phyloP scores from a whole-genome alignment of 1,284 basidiomycete species.

The Cerrena zonata region DNA sequence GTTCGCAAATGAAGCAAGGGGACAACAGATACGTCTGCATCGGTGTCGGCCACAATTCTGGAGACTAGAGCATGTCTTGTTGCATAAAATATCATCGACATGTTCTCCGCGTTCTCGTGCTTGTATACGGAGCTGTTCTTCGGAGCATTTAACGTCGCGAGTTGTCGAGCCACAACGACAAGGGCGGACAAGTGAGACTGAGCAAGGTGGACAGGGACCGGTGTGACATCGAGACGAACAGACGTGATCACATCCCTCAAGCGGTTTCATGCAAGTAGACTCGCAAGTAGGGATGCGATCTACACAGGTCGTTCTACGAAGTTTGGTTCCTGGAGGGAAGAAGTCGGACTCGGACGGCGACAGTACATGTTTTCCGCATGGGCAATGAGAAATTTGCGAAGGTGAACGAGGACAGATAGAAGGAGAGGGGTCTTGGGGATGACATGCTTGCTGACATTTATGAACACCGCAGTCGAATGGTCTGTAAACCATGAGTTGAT shows the following conservation, averaged over 20 bases:
- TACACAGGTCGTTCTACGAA: constrained; percentile 56
- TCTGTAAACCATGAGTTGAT: constrained; percentile 31
- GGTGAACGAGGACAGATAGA: constrained; percentile 73
- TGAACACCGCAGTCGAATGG: constrained; percentile 75
- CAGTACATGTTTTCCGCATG: constrained; percentile 70
- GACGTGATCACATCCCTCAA: constrained; percentile 59
- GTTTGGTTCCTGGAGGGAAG: constrained; percentile 30
- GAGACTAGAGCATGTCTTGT: constrained; percentile 67
- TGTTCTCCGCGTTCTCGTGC: constrained; percentile 28
- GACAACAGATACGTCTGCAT: constrained; percentile 80
- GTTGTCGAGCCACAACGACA: constrained; percentile 77
- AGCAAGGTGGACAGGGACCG: constrained; percentile 72
- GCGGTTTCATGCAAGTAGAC: constrained; percentile 60
- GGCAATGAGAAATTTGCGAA: constrained; percentile 62
- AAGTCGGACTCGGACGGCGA: constrained; percentile 28
- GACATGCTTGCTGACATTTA: constrained; percentile 61
- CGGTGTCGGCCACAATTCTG: constrained; percentile 78
- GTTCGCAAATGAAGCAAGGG: constrained; percentile 60
- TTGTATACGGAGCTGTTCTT: constrained; percentile 28
- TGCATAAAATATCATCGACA: constrained; percentile 64
- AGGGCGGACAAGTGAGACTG: constrained; percentile 58
- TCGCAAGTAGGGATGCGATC: constrained; percentile 77
- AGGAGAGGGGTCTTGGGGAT: constrained; percentile 59
- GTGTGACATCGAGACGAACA: constrained; percentile 59
- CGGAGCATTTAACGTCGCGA: constrained; percentile 44